A percentile compares a stretch with the other conserved stretches of the same genome.
phyloP scores from a whole-genome alignment of 148 eudicot genomes.

The Talinum fruticosum region DNA sequence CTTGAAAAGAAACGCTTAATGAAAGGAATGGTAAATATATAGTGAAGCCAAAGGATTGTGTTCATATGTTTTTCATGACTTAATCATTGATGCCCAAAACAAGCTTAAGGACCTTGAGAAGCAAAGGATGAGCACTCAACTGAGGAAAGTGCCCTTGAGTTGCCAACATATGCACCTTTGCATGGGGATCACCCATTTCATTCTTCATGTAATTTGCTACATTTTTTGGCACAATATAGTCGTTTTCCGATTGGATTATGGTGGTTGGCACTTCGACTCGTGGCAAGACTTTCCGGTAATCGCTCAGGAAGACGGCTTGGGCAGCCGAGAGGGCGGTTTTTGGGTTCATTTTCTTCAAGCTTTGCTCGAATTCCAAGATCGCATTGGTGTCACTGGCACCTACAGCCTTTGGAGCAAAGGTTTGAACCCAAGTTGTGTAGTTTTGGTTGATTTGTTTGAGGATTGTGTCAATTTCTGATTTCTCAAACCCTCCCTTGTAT shows the following conservation, averaged over 20 bases:
- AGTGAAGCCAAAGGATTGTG: neutral
- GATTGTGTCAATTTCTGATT: constrained; percentile 11
- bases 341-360: constrained; percentile 25
- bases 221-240: constrained; percentile 27
- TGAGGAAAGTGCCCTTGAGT: constrained; percentile 37
- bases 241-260: constrained; percentile 25
- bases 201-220: constrained; percentile 28
- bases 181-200: constrained; percentile 22
- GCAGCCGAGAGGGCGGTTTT: constrained; percentile 20
- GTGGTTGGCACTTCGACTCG: constrained; percentile 21
- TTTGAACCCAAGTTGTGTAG: constrained; percentile 24
- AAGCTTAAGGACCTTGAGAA: constrained; percentile 15
- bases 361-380: constrained; percentile 20
- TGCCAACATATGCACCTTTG: constrained; percentile 17
- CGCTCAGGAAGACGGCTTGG: constrained; percentile 28
- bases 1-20: neutral
- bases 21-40: neutral
- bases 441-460: constrained; percentile 22
- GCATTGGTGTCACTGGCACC: constrained; percentile 23
- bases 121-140: constrained; percentile 22
- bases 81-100: constrained; percentile 9
- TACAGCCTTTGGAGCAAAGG: constrained; percentile 24
- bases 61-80: neutral
- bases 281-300: constrained; percentile 16
- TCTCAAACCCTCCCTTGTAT: constrained; percentile 16